Base-by-base conservation (phyloP, 371 early-diverging fungal species). In the Umbelopsis sp. region DNA sequence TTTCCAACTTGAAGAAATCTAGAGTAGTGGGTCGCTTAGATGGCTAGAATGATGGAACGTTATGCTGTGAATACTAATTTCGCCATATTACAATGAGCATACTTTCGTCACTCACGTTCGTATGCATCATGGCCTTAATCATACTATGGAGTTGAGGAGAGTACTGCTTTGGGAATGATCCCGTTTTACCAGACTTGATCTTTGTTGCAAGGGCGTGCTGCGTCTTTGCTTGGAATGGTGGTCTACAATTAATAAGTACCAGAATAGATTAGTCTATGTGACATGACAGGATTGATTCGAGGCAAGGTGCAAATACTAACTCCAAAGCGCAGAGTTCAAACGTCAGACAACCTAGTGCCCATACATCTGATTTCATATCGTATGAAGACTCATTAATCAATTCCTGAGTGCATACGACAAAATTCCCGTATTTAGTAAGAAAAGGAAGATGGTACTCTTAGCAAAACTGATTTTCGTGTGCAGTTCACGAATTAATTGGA, bases 261-360 rank as follows among this genome's bases (percentile, higher is more conserved):
- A 35, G 11, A 41, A 12, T 41, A 7, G 12, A 41, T 41, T 12
- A 41, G 52, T 51, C 24, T 29, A 29, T 25, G 24, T 51, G 5
- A 20, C 38, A 38, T 35, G 52, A 24, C 45, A 16, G 14, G 37
- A 37, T 44, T 44, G 11, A 29, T 44, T 37, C 29, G 35, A 8
- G 24, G 20, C 44, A 35, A 38, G 11, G 41, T 9, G 45, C 22
- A 29, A 64, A 6, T 11, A 69, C 80, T 63, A 80, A 89, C 90
- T 88, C 85, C 50, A 91, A 68, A 14, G 89, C 81, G 70, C 90
- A 90, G 29, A 92, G 75, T 71, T 92, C 91, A 73, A 86, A 92
- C 8, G 89, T 81, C 8, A 92, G 70, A 67, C 92, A 92, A 14
- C 91, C 91, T 66, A 79, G 68, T 6, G 92, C 87, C 92, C 92